Conservation (phyloP, 2,329 filamentous ascomycete genomes). For the Sclerotiophoma versabilis region DNA sequence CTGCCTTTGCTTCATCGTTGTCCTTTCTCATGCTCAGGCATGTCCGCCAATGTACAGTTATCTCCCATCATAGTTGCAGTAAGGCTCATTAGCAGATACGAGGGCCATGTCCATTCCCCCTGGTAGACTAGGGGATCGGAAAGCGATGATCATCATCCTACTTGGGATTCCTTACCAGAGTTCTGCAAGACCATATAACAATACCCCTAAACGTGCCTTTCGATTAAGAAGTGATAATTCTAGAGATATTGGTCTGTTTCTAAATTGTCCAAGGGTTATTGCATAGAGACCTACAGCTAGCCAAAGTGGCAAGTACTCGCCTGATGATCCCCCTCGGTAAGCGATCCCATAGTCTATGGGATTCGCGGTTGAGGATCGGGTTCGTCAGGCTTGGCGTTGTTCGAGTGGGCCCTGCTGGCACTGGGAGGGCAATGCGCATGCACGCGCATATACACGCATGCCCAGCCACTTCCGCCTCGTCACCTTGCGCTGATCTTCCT, state of each 20-base stretch:
- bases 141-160: no score
- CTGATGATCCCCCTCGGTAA: no score
- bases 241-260: no score
- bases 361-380: not conserved
- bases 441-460: not conserved
- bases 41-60: not conserved
- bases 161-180: no score
- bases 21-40: not conserved
- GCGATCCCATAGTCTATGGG: no score
- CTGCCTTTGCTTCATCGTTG: not conserved
- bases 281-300: no score
- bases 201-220: no score
- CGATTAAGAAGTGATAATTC: no score
- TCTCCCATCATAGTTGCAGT: not conserved
- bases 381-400: not conserved
- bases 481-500: slow-evolving; percentile 14
- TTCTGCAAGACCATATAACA: no score
- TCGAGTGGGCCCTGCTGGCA: not conserved
- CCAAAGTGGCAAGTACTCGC: no score
- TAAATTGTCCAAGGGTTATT: no score
- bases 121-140: no score
- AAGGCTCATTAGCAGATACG: not conserved
- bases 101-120: not conserved
- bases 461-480: slow-evolving; percentile 17
- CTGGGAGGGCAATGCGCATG: not conserved